Conservation (phyloP, 2,329 filamentous ascomycete genomes). For the Akanthomyces muscarius region DNA sequence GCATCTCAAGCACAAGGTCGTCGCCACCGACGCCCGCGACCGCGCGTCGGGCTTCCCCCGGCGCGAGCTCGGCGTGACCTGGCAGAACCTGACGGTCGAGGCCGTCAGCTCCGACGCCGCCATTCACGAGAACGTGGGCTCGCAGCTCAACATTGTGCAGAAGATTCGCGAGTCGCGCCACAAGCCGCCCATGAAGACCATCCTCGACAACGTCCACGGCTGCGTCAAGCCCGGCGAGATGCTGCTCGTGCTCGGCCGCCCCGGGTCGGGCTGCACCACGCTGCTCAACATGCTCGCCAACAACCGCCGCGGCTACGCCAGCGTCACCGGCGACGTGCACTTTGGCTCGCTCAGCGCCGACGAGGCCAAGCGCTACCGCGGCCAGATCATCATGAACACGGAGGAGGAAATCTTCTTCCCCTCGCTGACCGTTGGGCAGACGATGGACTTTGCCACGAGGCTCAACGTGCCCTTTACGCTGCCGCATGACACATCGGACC, state of each 20-base stretch:
- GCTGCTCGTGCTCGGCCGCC: constrained; percentile 65
- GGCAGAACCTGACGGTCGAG: constrained; percentile 60
- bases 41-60: constrained; percentile 42
- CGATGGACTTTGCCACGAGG: constrained; percentile 64
- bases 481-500: constrained; percentile 38
- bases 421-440: constrained; percentile 66
- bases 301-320: constrained; percentile 54
- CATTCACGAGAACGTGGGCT: constrained; percentile 61
- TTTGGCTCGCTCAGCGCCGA: constrained; percentile 50
- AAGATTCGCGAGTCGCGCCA: constrained; percentile 48
- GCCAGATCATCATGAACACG: constrained; percentile 66
- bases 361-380: constrained; percentile 47
- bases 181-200: constrained; percentile 58
- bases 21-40: constrained; percentile 40
- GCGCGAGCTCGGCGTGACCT: constrained; percentile 59
- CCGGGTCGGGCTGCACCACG: constrained; percentile 67
- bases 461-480: constrained; percentile 52
- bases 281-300: constrained; percentile 68
- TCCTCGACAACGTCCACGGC: constrained; percentile 62
- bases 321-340: constrained; percentile 54
- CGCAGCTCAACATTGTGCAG: constrained; percentile 53
- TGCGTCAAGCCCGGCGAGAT: constrained; percentile 71
- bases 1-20: constrained; percentile 46
- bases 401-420: constrained; percentile 65
- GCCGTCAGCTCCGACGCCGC: constrained; percentile 58